Conservation (phyloP, 768 basidiomycete species). For the Mycena galopus region DNA sequence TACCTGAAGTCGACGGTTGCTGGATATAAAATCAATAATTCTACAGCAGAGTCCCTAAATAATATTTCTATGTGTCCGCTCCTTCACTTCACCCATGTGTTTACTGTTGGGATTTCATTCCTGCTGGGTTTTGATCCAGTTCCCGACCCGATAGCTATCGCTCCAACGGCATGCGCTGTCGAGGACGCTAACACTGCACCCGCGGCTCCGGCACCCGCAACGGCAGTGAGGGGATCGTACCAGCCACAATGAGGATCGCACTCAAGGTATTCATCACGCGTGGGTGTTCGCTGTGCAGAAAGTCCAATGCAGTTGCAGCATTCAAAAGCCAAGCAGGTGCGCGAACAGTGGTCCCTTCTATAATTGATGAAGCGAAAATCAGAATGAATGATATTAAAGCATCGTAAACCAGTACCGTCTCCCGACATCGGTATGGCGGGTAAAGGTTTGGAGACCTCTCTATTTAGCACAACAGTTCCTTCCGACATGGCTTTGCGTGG, state of each 20-base stretch:
- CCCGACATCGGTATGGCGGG: conserved; percentile 32
- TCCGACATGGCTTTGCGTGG: conserved; percentile 47
- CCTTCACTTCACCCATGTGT: neutral
- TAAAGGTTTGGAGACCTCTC: conserved; percentile 20
- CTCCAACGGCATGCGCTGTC: conserved; percentile 83
- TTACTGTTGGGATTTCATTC: conserved; percentile 42
- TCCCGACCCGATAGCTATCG: conserved; percentile 83
- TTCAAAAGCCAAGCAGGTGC: conserved; percentile 85
- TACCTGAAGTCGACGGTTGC: conserved; percentile 55
- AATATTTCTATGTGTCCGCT: neutral
- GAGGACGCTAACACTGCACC: conserved; percentile 80
- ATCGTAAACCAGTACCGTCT: conserved; percentile 29
- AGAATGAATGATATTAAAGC: neutral
- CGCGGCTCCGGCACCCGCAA: conserved; percentile 65
- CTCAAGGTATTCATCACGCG: conserved; percentile 80
- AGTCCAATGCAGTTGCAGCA: conserved; percentile 81
- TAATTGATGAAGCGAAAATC: conserved; percentile 5
- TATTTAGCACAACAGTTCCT: conserved; percentile 29
- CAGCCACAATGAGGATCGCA: conserved; percentile 84
- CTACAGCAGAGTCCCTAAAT: conserved; percentile 14
- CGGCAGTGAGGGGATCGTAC: conserved; percentile 74
- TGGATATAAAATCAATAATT: conserved; percentile 40
- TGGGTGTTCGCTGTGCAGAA: conserved; percentile 81
- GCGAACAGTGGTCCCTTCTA: conserved; percentile 60
- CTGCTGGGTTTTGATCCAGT: conserved; percentile 63